phyloP scores from a whole-genome alignment of 768 basidiomycete species.

The Russula vinacea region DNA sequence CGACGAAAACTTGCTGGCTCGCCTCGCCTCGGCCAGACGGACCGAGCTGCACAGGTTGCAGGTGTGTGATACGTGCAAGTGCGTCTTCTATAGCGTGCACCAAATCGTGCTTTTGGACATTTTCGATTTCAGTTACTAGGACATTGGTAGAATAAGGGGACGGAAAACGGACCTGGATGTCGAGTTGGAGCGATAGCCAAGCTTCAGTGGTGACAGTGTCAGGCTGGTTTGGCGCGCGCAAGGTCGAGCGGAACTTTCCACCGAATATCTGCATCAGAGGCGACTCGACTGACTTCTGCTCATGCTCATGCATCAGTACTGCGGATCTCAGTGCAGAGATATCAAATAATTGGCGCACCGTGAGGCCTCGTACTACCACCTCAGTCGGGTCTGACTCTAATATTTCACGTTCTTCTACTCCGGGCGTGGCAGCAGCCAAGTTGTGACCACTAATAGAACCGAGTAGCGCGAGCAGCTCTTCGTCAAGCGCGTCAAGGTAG shows the following conservation, averaged over 20 bases:
- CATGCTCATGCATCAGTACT: constrained; percentile 11
- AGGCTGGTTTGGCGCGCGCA: constrained; percentile 74
- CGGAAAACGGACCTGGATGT: constrained; percentile 67
- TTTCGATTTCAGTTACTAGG: background rate
- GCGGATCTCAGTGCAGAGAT: constrained; percentile 1
- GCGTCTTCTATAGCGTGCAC: constrained; percentile 82
- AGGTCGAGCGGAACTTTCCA: constrained; percentile 82
- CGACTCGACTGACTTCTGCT: constrained; percentile 70
- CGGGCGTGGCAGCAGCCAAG: constrained; percentile 31
- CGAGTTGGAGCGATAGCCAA: constrained; percentile 83
- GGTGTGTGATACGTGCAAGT: constrained; percentile 67
- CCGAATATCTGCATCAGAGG: constrained; percentile 92
- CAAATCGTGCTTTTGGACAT: constrained; percentile 52
- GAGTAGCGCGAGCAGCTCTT: constrained; percentile 73
- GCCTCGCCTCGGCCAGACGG: constrained; percentile 50
- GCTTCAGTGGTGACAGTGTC: constrained; percentile 89
- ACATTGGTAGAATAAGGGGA: background rate
- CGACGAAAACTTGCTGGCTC: constrained; percentile 68
- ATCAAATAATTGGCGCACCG: constrained; percentile 46
- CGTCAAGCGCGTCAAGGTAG: constrained; percentile 90
- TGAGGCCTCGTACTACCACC: constrained; percentile 84
- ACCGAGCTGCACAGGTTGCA: constrained; percentile 76
- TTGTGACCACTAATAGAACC: constrained; percentile 44
- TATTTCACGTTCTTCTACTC: constrained; percentile 46
- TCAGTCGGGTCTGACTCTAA: constrained; percentile 42